A percentile compares a stretch with the other conserved stretches of the same genome.
phyloP scores from a whole-genome alignment of 306 rosid species.

The Betula pendula region DNA sequence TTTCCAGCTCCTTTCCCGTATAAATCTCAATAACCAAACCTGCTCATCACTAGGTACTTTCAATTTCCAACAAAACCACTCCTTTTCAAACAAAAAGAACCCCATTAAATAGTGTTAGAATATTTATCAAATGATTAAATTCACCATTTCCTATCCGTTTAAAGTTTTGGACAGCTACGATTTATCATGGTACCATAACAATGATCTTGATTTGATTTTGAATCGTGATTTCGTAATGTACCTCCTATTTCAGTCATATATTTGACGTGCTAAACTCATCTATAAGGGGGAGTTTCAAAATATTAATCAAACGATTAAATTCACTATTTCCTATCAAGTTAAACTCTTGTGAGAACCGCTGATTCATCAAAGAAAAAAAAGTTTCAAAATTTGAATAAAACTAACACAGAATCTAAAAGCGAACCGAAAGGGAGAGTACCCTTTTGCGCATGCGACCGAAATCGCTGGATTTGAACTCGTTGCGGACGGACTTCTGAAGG shows the following conservation, averaged over 20 bases:
- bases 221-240: no score
- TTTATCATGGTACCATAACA: no score
- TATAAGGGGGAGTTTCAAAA: no score
- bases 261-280: no score
- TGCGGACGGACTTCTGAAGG: slow-evolving; percentile 75
- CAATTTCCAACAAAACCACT: neutral
- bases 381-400: neutral
- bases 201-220: no score
- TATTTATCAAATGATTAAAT: no score
- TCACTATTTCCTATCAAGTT: no score
- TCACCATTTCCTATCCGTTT: no score
- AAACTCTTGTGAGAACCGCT: no score
- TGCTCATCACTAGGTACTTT: neutral
- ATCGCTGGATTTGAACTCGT: slow-evolving; percentile 83
- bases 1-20: neutral
- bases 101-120: neutral
- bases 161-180: no score
- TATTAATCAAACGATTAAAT: no score
- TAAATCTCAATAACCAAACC: neutral
- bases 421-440: slow-evolving; percentile 38
- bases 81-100: neutral
- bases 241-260: no score
- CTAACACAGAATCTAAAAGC: neutral
- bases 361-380: neutral
- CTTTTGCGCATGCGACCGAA: slow-evolving; percentile 84